Conservation (phyloP, 495 filamentous ascomycete genomes). For the Podospora pseudocomata region DNA sequence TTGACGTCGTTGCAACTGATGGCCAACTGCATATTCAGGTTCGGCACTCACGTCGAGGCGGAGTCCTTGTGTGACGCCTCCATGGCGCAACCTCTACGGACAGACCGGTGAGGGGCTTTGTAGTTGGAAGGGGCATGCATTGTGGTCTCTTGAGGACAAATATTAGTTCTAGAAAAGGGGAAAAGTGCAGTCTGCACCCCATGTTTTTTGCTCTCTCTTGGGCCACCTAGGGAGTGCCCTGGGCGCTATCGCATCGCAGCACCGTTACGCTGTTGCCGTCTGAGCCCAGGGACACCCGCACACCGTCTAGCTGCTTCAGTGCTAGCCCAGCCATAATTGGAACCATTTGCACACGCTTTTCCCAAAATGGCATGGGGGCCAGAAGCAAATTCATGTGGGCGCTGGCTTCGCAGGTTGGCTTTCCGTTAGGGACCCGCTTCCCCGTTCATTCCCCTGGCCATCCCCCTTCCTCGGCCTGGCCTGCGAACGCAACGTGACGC, state of each 20-base stretch:
- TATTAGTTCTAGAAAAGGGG: constrained; percentile 26
- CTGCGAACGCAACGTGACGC: constrained; percentile 1
- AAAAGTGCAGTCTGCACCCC: constrained; percentile 19
- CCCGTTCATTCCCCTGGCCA: constrained; percentile 19
- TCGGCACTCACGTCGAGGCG: neutral
- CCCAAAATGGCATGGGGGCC: constrained; percentile 2
- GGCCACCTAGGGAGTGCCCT: constrained; percentile 5
- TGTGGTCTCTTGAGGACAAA: neutral
- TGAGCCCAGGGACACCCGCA: constrained; percentile 18
- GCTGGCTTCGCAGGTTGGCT: constrained; percentile 5
- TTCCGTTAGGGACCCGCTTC: constrained; percentile 18
- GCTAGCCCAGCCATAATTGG: constrained; percentile 13
- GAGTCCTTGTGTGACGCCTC: neutral
- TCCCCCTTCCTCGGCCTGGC: constrained; percentile 26
- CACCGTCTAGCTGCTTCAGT: constrained; percentile 11
- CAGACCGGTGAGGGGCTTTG: constrained; percentile 2
- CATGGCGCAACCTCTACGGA: neutral
- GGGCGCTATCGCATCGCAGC: constrained; percentile 15
- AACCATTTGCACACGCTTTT: constrained; percentile 5
- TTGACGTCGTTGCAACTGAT: neutral
- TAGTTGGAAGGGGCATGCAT: neutral
- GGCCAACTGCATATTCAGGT: neutral
- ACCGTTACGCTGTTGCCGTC: constrained; percentile 20
- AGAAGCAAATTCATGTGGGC: constrained; percentile 12
- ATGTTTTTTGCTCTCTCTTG: constrained; percentile 11